Base-by-base conservation (phyloP, 805 yeast species). In the Metahyphopichia silvanorum region DNA sequence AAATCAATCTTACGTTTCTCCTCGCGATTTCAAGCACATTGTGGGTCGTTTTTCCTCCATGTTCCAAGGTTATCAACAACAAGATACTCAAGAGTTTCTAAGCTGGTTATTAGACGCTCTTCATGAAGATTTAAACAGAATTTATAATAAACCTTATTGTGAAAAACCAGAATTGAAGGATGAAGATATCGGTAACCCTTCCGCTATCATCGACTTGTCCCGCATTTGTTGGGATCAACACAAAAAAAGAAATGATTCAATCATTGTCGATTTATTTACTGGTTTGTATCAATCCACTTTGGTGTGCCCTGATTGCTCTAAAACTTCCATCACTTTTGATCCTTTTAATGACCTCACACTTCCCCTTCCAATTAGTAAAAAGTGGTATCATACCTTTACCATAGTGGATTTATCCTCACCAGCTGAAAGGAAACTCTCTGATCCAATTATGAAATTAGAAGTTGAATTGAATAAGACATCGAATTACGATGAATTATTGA, bases 11-110 rank as follows among this genome's bases (percentile, higher is more conserved):
- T 34, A 40, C 15, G 43, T 63, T 9, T 62, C 87, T 1, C 97
- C 98, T 1, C 62, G 85, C 25, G 84, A 79, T 20, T 88, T 91
- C 63, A 87, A 86, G 47, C 63, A 70, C 21, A 79, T 86, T 0
- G 71, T 91, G 21, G 98, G 97, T 0, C 73, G 80, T 39, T 84
- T 74, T 49, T 84, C 88, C 24, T 73, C 82, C 1, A 74, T 82
- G 69, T 91, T 88, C 62, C 74, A 81, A 0, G 94, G 86, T 2
- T 82, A 79, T 44, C 78, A 76, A 37, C 97, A 91, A 54, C 97
- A 91, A 50, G 98, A 91, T 53, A 85, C 96, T 2, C 96, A 89
- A 53, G 98, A 91, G 53, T 83, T 91, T 50, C 70, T 88, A 31
- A 89, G 94, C 19, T 91, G 85, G 69, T 57, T 91, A 20, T 65